Evolutionary conservation across 1,284 basidiomycete species (phyloP), one percentile per base, ranked within the genome.

Genomic region (Cryptococcus sp.): DNA sequence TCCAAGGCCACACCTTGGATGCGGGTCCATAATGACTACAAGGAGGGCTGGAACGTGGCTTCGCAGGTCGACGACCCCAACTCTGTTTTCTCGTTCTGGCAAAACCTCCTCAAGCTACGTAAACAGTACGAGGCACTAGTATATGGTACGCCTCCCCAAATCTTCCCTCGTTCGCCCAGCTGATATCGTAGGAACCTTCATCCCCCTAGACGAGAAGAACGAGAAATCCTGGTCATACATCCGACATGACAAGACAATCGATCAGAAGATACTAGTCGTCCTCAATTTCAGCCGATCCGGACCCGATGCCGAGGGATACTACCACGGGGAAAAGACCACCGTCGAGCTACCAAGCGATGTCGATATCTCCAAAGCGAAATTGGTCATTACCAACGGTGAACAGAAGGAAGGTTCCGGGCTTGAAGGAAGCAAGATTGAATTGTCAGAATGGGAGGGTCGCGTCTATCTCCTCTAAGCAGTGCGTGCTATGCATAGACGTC

Each of bases 11-110:
- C 72, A 10, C 84, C 86, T 0, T 89, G 86, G 87, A 88, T 88
- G 85, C 76, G 83, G 11, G 81, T 86, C 11, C 85, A 87, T 62
- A 84, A 86, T 45, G 85, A 87, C 60, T 86, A 83, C 65, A 59
- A 57, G n/a, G 61, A 74, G 7, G 52, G 53, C n/a, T 66, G 74
- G 67, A 79, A 78, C 58, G 70, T 75, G 23, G 73, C 60, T 3
- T 59, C 55, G 0, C 76, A 79, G 59, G 48, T 67, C 40, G 48
- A 67, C 4, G 72, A 78, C 32, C 61, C 47, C 16, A 61, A 62
- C 39, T 70, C 70, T 21, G 64, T 71, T 39, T 62, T 59, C 47
- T 45, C 52, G 40, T 70, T 69, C 55, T 67, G 64, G 64, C 59
- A 66, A 50, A 62, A 56, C 52, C 64, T 72, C 64, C 60, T 78